Base-by-base conservation (phyloP, 495 filamentous ascomycete species). In the Aspergillus sclerotiicarbonarius region DNA sequence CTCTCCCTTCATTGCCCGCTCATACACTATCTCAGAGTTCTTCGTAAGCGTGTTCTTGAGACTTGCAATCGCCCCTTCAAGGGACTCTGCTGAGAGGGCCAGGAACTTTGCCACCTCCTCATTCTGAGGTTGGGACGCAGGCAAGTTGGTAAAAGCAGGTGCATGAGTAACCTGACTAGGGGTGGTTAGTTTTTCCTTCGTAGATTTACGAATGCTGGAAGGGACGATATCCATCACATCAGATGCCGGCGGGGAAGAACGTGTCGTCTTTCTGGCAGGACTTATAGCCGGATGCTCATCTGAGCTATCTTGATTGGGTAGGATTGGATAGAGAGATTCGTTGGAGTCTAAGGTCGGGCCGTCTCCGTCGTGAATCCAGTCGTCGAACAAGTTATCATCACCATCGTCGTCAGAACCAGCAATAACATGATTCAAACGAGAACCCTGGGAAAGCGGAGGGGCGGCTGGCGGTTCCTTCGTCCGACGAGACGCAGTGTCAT, bases 331-430 rank as follows among this genome's bases (percentile, higher is more conserved):
- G 8, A 72, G 56, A 6, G 57, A 55, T 9, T 65, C 54, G 32
- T 71, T 58, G 2, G 48, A 33, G 33, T 69, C 65, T 10, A 59
- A 32, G 8, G 64, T 63, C 25, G 67, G 60, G 4, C 64, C 58
- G 46, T 54, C 55, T 10, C 60, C 50, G 5, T 57, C 57, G 13
- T 53, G 37, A n/a, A 59, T 44, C 51, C 52, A 59, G 13, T 59
- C 58, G 16, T 74, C 71, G 45, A 68, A 67, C 15, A 66, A 35
- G 32, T 57, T 58, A 20, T 66, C 69, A 49, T 61, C 64, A 29
- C 45, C 63, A 41, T 77, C 75, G 54, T 79, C 77, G n/a, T 78
- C 76, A 5, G 79, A 80, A 50, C 78, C 79, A 18, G 73, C 72
- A 49, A 81, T 71, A 8, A 71, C 63, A 29, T 49, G 55, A 19